Conservation (phyloP, 2,329 filamentous ascomycete genomes). For the Cercospora berteroae region DNA sequence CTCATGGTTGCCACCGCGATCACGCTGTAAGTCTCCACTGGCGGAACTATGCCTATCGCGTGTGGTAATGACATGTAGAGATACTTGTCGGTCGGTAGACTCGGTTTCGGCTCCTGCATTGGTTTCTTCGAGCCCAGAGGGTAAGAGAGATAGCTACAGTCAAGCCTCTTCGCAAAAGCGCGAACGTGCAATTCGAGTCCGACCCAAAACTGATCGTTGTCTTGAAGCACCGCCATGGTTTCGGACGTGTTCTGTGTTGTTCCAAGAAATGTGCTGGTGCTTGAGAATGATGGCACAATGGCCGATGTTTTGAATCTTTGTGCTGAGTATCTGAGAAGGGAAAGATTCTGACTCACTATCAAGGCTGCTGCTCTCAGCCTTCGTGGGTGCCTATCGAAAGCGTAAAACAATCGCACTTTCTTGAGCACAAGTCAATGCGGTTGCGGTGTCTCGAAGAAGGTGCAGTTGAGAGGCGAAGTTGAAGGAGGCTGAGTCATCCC, state of each 20-base stretch:
- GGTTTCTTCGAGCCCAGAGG: slow-evolving; percentile 4
- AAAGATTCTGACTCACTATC: neutral
- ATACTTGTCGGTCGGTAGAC: slow-evolving; percentile 4
- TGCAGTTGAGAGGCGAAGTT: slow-evolving; percentile 6
- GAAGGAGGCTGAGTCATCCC: neutral
- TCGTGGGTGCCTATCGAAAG: neutral
- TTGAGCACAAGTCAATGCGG: neutral
- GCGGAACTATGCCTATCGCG: slow-evolving; percentile 3
- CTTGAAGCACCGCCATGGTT: slow-evolving; percentile 1
- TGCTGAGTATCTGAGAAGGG: neutral
- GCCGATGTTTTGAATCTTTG: neutral
- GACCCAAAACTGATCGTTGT: slow-evolving; percentile 5
- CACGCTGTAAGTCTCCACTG: slow-evolving; percentile 6
- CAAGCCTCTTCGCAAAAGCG: slow-evolving; percentile 1
- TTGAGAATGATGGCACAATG: neutral
- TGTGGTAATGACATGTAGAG: slow-evolving; percentile 13
- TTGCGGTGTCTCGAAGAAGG: slow-evolving; percentile 12
- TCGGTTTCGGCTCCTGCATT: slow-evolving; percentile 5
- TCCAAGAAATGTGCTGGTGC: neutral
- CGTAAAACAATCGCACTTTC: neutral
- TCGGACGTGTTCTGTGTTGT: neutral
- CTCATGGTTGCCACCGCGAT: slow-evolving; percentile 25
- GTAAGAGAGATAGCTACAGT: neutral
- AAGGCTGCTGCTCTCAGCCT: neutral
- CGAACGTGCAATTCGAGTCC: slow-evolving; percentile 5